Evolutionary conservation across 2,329 filamentous ascomycete species (phyloP).

Genomic region (Cordyceps militaris): DNA sequence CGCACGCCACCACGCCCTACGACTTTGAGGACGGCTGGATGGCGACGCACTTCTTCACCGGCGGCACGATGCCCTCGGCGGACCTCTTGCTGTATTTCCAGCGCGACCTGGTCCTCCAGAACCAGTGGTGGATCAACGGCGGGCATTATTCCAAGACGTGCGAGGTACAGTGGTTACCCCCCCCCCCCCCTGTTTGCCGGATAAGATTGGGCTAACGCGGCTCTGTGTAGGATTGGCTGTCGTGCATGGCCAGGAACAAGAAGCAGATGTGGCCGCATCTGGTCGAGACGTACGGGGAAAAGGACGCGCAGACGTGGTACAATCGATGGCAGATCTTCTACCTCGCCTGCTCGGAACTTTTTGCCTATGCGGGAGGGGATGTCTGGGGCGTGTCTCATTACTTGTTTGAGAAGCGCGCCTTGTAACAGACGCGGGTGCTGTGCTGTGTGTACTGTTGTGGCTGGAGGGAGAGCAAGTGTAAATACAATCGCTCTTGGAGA

Average conservation of each 20-base stretch:
- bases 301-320: constrained; percentile 55
- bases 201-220: not conserved
- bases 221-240: constrained; percentile 48
- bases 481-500: too few species aligned
- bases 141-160: constrained; percentile 63
- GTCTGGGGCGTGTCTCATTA: constrained; percentile 63
- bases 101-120: constrained; percentile 48
- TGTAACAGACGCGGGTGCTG: not conserved
- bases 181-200: not conserved
- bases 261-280: constrained; percentile 56
- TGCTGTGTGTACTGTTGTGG: too few species aligned
- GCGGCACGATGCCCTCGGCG: constrained; percentile 63
- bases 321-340: constrained; percentile 68
- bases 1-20: constrained; percentile 57
- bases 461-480: too few species aligned
- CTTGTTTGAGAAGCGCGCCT: constrained; percentile 51
- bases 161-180: constrained; percentile 40
- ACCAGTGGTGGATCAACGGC: constrained; percentile 67
- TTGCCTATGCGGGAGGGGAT: constrained; percentile 58
- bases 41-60: constrained; percentile 67
- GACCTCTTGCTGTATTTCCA: constrained; percentile 64
- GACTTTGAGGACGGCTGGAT: constrained; percentile 69
- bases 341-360: constrained; percentile 63
- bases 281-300: constrained; percentile 57
- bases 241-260: constrained; percentile 52